phyloP scores from a whole-genome alignment of 805 yeast species.

The Sugiyamaella floridensis region DNA sequence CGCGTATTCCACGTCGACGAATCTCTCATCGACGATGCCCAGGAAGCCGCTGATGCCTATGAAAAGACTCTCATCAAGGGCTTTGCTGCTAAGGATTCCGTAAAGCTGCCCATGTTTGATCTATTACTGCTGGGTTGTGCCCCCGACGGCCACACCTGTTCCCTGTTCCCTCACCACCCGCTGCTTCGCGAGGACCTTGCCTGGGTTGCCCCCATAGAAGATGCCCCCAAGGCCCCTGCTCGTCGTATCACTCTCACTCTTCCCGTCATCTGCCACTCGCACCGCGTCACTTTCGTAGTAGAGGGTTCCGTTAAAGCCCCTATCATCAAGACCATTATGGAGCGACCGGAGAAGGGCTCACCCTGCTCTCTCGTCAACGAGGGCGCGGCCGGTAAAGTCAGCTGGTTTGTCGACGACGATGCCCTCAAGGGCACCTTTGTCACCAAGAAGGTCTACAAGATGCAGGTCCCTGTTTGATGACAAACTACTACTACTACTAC shows the following conservation, averaged over 20 bases:
- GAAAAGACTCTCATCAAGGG: constrained; percentile 80
- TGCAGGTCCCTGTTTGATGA: constrained; percentile 27
- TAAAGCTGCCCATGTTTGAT: constrained; percentile 91
- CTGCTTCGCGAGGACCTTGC: constrained; percentile 83
- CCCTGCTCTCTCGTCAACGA: constrained; percentile 93
- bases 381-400: constrained; percentile 92
- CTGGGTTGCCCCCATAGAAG: constrained; percentile 89
- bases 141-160: constrained; percentile 96
- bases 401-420: constrained; percentile 96
- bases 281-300: constrained; percentile 87
- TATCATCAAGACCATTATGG: constrained; percentile 83
- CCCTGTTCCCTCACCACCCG: constrained; percentile 90
- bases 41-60: constrained; percentile 89
- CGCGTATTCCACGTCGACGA: constrained; percentile 80
- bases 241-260: constrained; percentile 83
- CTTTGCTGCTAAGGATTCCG: constrained; percentile 94
- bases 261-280: constrained; percentile 92
- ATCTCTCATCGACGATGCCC: constrained; percentile 48
- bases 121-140: constrained; percentile 91
- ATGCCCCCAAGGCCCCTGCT: constrained; percentile 84
- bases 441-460: constrained; percentile 66
- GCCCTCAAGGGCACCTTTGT: constrained; percentile 76
- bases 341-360: constrained; percentile 92
- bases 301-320: constrained; percentile 96
- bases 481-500: too few relatives aligned